phyloP scores from a whole-genome alignment of 2,329 filamentous ascomycete genomes.

The Hansfordia pulvinata region DNA sequence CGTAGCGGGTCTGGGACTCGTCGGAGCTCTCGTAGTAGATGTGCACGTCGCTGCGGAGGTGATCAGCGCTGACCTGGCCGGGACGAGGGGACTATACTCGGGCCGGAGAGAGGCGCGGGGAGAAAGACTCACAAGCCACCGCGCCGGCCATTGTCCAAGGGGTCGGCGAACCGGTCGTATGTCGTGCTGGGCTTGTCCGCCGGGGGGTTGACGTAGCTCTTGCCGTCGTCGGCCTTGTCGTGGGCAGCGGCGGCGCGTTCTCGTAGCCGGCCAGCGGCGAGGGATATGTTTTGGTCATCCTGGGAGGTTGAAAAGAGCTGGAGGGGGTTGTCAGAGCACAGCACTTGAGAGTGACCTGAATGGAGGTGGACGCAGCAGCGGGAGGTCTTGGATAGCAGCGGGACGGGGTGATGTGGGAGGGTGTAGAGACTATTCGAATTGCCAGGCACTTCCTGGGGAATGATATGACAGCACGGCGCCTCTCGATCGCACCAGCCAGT shows the following conservation, averaged over 20 bases:
- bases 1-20: conserved; percentile 49
- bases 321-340: no score
- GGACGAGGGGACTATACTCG: neutral
- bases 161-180: conserved; percentile 56
- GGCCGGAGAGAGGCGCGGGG: neutral
- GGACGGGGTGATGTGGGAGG: no score
- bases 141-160: conserved; percentile 48
- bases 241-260: conserved; percentile 38
- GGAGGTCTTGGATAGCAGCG: no score
- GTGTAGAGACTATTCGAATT: no score
- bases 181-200: conserved; percentile 47
- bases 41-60: conserved; percentile 53
- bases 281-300: conserved; percentile 23
- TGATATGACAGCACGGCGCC: no score
- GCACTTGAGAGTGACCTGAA: no score
- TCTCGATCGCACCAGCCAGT: no score
- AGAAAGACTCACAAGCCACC: conserved; percentile 55
- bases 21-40: conserved; percentile 67
- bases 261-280: conserved; percentile 47
- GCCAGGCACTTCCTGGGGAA: no score
- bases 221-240: conserved; percentile 57
- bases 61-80: neutral
- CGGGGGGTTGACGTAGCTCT: conserved; percentile 58
- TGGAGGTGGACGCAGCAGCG: no score
- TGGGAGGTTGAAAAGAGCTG: neutral